Evolutionary conservation across 1,284 basidiomycete species (phyloP).

Genomic region (Clitocybe nebularis): DNA sequence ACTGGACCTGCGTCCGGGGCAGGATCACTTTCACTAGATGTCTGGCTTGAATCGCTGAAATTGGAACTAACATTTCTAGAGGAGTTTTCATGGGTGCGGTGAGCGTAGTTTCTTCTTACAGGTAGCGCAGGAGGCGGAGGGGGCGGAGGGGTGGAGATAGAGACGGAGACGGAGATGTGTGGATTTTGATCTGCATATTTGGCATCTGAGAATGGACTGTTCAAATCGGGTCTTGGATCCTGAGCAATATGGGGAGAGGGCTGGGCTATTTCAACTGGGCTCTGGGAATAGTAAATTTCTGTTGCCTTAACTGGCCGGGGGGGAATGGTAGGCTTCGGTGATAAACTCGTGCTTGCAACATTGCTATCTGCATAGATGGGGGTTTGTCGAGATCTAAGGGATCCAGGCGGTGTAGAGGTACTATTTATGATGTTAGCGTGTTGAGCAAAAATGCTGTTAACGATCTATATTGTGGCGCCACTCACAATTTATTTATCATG

Average conservation of each 20-base stretch:
- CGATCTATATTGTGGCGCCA: conserved; percentile 10
- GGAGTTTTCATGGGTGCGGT: conserved; percentile 10
- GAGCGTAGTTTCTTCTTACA: conserved; percentile 14
- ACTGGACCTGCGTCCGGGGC: conserved; percentile 15
- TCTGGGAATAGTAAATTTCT: conserved; percentile 8
- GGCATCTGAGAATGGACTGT: conserved; percentile 22
- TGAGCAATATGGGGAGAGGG: conserved; percentile 3
- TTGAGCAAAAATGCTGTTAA: background rate
- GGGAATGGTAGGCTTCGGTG: conserved; percentile 23
- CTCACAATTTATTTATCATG: conserved; percentile 52
- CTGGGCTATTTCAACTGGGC: conserved; percentile 7
- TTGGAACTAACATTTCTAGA: conserved; percentile 11
- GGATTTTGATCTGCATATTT: conserved; percentile 15
- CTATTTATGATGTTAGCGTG: too few species aligned
- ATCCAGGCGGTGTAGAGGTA: background rate
- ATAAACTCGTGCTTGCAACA: conserved; percentile 6
- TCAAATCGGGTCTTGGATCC: conserved; percentile 5
- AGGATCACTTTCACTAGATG: conserved; percentile 26
- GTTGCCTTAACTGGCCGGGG: conserved; percentile 21
- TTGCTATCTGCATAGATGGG: conserved; percentile 7
- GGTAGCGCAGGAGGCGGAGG: conserved; percentile 24
- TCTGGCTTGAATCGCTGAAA: conserved; percentile 26
- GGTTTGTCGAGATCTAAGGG: background rate
- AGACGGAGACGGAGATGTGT: too few species aligned
- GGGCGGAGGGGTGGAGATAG: conserved; percentile 10